phyloP scores from a whole-genome alignment of 805 yeast genomes.

The Wickerhamiella lipophila region DNA sequence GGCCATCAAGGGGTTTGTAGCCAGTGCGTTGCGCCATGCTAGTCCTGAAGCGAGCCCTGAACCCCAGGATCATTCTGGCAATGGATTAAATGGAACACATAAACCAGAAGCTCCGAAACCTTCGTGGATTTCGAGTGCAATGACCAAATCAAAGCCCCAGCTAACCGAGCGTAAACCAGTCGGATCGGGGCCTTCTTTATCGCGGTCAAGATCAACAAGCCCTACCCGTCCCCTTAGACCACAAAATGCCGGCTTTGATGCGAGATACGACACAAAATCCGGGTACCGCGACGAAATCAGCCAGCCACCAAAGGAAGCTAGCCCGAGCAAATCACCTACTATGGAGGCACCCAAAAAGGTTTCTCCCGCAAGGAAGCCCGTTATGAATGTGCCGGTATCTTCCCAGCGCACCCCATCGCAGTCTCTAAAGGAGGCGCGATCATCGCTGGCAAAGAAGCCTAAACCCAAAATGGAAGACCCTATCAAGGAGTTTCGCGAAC shows the following conservation, averaged over 20 bases:
- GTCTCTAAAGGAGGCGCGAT: constrained; percentile 8
- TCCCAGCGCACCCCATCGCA: constrained; percentile 2
- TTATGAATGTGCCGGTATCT: background rate
- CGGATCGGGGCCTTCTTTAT: background rate
- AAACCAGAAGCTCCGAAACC: constrained; percentile 1
- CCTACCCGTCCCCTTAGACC: constrained; percentile 2
- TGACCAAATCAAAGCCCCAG: constrained; percentile 5
- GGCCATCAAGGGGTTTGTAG: constrained; percentile 2
- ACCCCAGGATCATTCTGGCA: background rate
- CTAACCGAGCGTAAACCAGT: background rate
- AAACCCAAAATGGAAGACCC: background rate
- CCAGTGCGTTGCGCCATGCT: background rate
- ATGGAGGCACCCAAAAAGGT: background rate
- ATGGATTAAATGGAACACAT: background rate
- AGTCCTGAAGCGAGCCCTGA: background rate
- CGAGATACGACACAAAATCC: background rate
- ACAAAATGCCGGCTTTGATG: constrained; percentile 4
- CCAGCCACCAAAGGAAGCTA: no score
- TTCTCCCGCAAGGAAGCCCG: background rate
- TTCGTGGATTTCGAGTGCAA: constrained; percentile 10
- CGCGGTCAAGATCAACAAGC: background rate
- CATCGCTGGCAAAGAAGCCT: background rate
- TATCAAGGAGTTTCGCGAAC: background rate
- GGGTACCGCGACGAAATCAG: background rate
- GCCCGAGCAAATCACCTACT: background rate